A percentile compares a stretch with the other conserved stretches of the same genome.
Conservation (phyloP, 75 land plant species). For the Cupressus sempervirens region DNA sequence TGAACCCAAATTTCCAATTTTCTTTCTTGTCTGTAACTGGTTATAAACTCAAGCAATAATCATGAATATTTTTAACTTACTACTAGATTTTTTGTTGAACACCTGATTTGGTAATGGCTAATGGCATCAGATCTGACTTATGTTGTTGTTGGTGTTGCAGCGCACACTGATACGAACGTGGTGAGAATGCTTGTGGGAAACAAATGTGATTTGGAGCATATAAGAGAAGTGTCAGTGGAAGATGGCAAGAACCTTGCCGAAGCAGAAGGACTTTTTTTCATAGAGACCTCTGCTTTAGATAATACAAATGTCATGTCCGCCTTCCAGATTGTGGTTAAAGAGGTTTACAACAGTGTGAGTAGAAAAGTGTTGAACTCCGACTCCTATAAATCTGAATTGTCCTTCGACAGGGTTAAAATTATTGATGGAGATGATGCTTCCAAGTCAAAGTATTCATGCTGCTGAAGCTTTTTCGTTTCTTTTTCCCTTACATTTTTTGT, state of each 20-base stretch:
- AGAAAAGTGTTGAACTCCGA: conserved; percentile 45
- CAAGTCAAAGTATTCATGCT: conserved; percentile 12
- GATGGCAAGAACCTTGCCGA: conserved; percentile 63
- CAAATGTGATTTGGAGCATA: conserved; percentile 53
- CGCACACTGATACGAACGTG: conserved; percentile 65
- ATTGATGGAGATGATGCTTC: conserved; percentile 14
- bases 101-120: background rate
- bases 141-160: conserved; percentile 23
- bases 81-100: background rate
- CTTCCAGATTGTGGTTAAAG: conserved; percentile 42
- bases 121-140: background rate
- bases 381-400: conserved; percentile 41
- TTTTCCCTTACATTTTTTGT: background rate
- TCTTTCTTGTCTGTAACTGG: background rate
- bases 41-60: background rate
- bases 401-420: conserved; percentile 32
- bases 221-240: conserved; percentile 47
- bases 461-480: background rate
- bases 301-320: conserved; percentile 62
- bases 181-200: conserved; percentile 77
- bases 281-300: conserved; percentile 55
- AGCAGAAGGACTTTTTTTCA: conserved; percentile 54
- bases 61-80: background rate
- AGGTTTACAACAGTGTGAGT: conserved; percentile 44
- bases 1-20: background rate